phyloP scores from a whole-genome alignment of 805 yeast species.

The Candida coquimbonensis region DNA sequence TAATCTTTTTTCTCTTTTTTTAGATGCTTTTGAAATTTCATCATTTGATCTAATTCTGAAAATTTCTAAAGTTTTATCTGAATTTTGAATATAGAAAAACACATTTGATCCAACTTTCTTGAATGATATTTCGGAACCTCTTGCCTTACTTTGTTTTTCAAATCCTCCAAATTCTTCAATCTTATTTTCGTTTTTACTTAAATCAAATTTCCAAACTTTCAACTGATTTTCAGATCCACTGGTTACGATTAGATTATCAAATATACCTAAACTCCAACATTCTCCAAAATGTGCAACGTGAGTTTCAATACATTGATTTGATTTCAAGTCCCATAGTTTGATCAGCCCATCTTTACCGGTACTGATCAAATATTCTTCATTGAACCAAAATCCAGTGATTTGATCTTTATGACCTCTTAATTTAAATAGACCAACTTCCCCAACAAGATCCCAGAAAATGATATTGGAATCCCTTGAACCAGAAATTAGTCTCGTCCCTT shows the following conservation, averaged over 20 bases:
- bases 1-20: constrained; percentile 71
- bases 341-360: constrained; percentile 85
- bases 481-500: constrained; percentile 79
- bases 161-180: constrained; percentile 56
- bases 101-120: constrained; percentile 28
- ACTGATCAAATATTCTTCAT: constrained; percentile 59
- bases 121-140: constrained; percentile 59
- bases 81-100: constrained; percentile 65
- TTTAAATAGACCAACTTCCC: constrained; percentile 83
- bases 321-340: constrained; percentile 87
- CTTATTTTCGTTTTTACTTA: constrained; percentile 35
- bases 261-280: constrained; percentile 75
- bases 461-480: constrained; percentile 83
- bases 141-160: constrained; percentile 69
- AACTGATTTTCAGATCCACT: constrained; percentile 77
- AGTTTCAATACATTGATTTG: constrained; percentile 89
- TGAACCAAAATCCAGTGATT: constrained; percentile 66
- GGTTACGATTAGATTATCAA: constrained; percentile 46
- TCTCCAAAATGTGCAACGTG: constrained; percentile 92
- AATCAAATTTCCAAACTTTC: constrained; percentile 74
- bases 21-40: constrained; percentile 71
- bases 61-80: constrained; percentile 74
- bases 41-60: constrained; percentile 70
- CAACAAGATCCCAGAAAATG: constrained; percentile 91
- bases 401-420: constrained; percentile 85